These are phyloP conservation scores for Penicillium canescens DNA, from an alignment of 495 filamentous ascomycete species.

Conservation along the genomic window DNA sequence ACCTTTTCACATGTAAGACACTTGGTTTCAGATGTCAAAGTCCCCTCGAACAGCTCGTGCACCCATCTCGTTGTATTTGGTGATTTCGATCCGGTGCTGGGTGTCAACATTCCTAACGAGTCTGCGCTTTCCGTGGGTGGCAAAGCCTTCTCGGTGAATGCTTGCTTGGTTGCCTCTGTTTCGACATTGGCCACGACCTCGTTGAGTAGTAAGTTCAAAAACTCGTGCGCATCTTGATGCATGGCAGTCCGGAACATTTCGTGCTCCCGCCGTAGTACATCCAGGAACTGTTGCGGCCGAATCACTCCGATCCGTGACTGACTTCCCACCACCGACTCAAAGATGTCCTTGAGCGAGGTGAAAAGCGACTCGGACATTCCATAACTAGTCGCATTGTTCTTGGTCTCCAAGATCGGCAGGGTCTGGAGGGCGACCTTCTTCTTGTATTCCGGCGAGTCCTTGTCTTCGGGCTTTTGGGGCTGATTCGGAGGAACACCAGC, in stretches of 20 bases:
- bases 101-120: constrained; percentile 40
- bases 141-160: constrained; percentile 36
- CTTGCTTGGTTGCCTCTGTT: constrained; percentile 64
- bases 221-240: constrained; percentile 99
- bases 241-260: constrained; percentile 97
- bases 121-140: constrained; percentile 39
- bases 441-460: constrained; percentile 89
- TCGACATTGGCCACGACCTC: constrained; percentile 94
- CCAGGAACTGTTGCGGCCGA: constrained; percentile 90
- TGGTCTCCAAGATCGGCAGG: constrained; percentile 79
- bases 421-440: constrained; percentile 91
- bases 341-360: constrained; percentile 92
- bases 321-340: constrained; percentile 85
- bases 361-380: constrained; percentile 95
- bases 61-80: constrained; percentile 79
- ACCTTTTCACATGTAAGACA: constrained; percentile 96
- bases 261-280: constrained; percentile 89
- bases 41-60: constrained; percentile 94
- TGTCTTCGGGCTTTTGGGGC: constrained; percentile 73
- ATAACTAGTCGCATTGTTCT: constrained; percentile 76
- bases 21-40: constrained; percentile 92
- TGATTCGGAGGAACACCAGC: constrained; percentile 51
- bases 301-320: constrained; percentile 82
- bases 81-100: constrained; percentile 46
- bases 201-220: constrained; percentile 92